phyloP scores from a whole-genome alignment of 495 filamentous ascomycete genomes.

The Penicillium desertorum region DNA sequence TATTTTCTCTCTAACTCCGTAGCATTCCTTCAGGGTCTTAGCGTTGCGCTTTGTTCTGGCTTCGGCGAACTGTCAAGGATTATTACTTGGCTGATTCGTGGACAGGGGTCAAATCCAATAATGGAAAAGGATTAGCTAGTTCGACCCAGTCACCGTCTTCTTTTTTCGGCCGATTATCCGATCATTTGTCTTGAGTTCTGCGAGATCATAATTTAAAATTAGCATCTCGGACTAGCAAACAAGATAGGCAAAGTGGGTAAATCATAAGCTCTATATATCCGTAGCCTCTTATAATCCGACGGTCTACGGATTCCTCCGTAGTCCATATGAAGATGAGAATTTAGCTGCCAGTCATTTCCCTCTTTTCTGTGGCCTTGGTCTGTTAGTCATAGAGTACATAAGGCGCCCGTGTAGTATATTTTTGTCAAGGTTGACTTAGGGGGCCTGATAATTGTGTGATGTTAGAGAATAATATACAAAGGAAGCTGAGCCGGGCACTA shows the following conservation, averaged over 20 bases:
- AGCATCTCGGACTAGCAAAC: not conserved
- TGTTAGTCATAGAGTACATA: not conserved
- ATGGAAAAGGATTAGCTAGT: not conserved
- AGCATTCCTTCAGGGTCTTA: not conserved
- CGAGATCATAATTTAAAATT: not conserved
- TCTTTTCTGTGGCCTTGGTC: not conserved
- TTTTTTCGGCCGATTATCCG: not conserved
- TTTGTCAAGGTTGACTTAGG: not conserved
- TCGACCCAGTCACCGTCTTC: not conserved
- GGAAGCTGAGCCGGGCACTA: not conserved
- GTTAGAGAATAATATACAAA: not conserved
- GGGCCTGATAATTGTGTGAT: not conserved
- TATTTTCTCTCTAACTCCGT: not conserved
- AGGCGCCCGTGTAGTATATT: not conserved
- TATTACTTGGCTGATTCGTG: conserved; percentile 2
- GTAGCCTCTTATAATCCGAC: not conserved
- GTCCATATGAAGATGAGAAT: not conserved
- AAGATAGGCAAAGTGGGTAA: not conserved
- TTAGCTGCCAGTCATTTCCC: not conserved
- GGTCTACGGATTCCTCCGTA: not conserved
- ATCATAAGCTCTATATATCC: not conserved
- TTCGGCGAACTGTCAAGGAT: not conserved
- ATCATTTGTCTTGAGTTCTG: not conserved
- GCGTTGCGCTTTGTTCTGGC: not conserved
- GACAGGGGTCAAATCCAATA: not conserved